Evolutionary conservation across 1,284 basidiomycete species (phyloP).

Genomic region (Cutaneotrichosporon daszewskae): DNA sequence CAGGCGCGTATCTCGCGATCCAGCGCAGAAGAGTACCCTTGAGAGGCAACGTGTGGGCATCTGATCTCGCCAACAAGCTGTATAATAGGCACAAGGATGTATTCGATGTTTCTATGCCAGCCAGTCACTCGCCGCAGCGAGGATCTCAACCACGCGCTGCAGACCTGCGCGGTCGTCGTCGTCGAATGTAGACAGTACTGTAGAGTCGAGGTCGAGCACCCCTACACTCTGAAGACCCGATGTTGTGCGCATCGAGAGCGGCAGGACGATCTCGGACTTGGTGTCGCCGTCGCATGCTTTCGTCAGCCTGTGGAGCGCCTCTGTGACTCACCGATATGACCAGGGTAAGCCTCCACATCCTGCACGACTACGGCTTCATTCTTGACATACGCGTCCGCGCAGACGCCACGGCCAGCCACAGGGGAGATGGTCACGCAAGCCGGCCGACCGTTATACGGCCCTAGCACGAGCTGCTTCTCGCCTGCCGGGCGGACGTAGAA

Average conservation of each 20-base stretch:
- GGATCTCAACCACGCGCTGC: slow-evolving; percentile 60
- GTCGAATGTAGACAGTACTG: slow-evolving; percentile 64
- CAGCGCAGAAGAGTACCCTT: slow-evolving; percentile 48
- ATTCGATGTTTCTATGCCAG: background rate
- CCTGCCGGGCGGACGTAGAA: slow-evolving; percentile 70
- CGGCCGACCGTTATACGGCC: slow-evolving; percentile 80
- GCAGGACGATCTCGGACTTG: slow-evolving; percentile 77
- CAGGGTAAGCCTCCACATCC: slow-evolving; percentile 71
- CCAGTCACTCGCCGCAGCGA: slow-evolving; percentile 48
- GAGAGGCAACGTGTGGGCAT: slow-evolving; percentile 38
- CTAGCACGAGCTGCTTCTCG: slow-evolving; percentile 56
- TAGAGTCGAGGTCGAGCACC: slow-evolving; percentile 79
- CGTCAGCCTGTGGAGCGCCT: background rate
- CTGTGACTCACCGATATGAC: slow-evolving; percentile 59
- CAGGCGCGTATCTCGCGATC: slow-evolving; percentile 48
- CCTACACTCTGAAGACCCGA: slow-evolving; percentile 54
- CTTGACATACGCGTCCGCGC: slow-evolving; percentile 66
- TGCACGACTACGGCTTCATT: slow-evolving; percentile 58
- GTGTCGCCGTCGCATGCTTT: slow-evolving; percentile 75
- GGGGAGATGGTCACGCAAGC: slow-evolving; percentile 75
- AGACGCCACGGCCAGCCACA: slow-evolving; percentile 64
- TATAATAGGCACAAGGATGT: slow-evolving; percentile 1
- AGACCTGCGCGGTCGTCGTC: slow-evolving; percentile 67
- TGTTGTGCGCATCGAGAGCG: slow-evolving; percentile 50
- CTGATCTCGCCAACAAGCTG: slow-evolving; percentile 5